These are phyloP conservation scores for Pythium sp. DNA, from an alignment of 352 stramenopile genomes.

Conservation along the genomic window DNA sequence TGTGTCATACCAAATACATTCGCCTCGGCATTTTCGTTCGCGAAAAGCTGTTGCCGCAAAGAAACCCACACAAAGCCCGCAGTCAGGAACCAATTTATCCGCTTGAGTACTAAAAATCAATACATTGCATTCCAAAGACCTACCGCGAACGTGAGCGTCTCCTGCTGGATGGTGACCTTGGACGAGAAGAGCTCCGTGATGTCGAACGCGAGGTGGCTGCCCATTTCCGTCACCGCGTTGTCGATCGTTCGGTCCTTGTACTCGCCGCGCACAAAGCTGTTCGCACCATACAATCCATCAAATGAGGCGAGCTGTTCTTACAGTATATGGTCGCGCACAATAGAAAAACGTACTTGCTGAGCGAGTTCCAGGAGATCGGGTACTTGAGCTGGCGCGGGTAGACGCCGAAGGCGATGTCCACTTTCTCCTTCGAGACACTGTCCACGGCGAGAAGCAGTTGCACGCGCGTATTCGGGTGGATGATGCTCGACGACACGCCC, in stretches of 20 bases:
- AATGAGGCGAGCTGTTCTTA: not conserved
- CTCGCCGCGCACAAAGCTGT: slow-evolving; percentile 25
- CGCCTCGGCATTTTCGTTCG: slow-evolving; percentile 44
- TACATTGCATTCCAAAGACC: not conserved
- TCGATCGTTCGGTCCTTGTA: slow-evolving; percentile 58
- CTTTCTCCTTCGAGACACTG: slow-evolving; percentile 36
- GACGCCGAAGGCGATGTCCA: slow-evolving; percentile 51
- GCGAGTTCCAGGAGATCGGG: slow-evolving; percentile 63
- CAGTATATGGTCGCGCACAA: not conserved
- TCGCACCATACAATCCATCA: not conserved
- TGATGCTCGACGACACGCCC: slow-evolving; percentile 60
- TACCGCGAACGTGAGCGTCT: slow-evolving; percentile 59
- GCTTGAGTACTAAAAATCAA: not conserved
- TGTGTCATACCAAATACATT: slow-evolving; percentile 59
- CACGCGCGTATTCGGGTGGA: slow-evolving; percentile 63
- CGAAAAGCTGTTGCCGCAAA: slow-evolving; percentile 34
- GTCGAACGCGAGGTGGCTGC: slow-evolving; percentile 71
- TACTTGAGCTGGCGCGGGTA: slow-evolving; percentile 46
- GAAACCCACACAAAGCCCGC: not conserved
- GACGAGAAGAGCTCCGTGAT: slow-evolving; percentile 73
- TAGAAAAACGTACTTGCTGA: slow-evolving; percentile 30
- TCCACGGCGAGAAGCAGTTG: slow-evolving; percentile 73
- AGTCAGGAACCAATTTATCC: not conserved
- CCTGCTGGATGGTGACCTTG: slow-evolving; percentile 41
- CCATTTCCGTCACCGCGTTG: slow-evolving; percentile 44